Conservation (phyloP, 176 grass and related monocot genomes). For the Musa beccarii region DNA sequence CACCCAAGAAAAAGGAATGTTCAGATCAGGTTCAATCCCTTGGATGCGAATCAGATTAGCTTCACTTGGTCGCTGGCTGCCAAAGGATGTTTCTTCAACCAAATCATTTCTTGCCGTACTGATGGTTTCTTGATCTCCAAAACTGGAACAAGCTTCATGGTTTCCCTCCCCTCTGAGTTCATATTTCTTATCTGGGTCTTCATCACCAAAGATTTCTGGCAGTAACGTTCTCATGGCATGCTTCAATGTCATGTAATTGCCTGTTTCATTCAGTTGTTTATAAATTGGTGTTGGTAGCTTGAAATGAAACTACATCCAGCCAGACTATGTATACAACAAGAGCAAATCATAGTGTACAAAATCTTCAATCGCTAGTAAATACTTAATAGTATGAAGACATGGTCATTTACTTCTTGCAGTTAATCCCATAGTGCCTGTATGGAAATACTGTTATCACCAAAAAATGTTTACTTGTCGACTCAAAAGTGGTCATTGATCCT, state of each 20-base stretch:
- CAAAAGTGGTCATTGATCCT: not conserved
- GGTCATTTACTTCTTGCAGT: not conserved
- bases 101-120: not conserved
- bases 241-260: conserved; percentile 51
- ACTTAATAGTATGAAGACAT: not conserved
- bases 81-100: conserved; percentile 2
- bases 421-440: not conserved
- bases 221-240: conserved; percentile 52
- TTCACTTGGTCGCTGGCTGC: conserved; percentile 7
- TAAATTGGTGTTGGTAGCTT: not conserved
- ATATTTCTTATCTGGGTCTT: not conserved
- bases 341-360: not conserved
- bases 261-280: not conserved
- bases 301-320: not conserved
- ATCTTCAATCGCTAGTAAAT: not conserved
- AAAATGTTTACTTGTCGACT: not conserved
- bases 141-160: conserved; percentile 12
- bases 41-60: conserved; percentile 71
- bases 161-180: conserved; percentile 11
- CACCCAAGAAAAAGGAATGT: conserved; percentile 85
- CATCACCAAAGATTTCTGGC: conserved; percentile 49
- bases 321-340: not conserved
- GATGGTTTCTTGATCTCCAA: conserved; percentile 16
- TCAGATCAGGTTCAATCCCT: conserved; percentile 63
- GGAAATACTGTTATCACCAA: not conserved